Evolutionary conservation across 257 asterid genomes (phyloP), one percentile per base, ranked within the genome.

Genomic region (Echites panduratus): DNA sequence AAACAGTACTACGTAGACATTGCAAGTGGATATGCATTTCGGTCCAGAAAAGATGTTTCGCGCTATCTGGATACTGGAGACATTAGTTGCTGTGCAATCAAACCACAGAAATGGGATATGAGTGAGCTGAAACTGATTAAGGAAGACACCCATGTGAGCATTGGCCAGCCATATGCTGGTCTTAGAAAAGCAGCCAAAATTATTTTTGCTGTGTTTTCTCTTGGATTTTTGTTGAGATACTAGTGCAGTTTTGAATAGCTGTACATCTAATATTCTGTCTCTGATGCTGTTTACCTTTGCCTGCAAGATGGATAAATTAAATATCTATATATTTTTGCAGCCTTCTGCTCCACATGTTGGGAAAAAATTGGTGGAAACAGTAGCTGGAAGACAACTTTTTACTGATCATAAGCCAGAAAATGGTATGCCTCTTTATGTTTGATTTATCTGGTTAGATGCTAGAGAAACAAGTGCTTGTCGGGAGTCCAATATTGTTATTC

Each of bases 1-100:
- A 70, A 71, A 81, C 91, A 91, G 96, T 89, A 43, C 54, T 91
- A 85, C 81, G 79, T 76, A 2, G 97, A 91, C 76, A 90, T 90
- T n/a, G 71, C 66, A 57, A 85, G 85, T 54, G 93, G 93, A 66
- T 89, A 85, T 64, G 76, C 70, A 44, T 88, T 91, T 53, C 84
- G 82, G 64, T 89, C 97, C 61, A 89, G 86, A 79, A 70, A 38
- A 70, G 97, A 89, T 81, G 96, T 73, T 58, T 50, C 78, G 66
- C 89, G 97, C 68, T 91, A 79, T 80, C 77, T 89, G 77, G 72
- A 78, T 70, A 84, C 85, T 62, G 84, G 86, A 7, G 89, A 88
- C 67, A 88, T 88, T 53, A 0, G 66, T 56, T 58, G 48, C 57
- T 91, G 97, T 40, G 80, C 70, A 66, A 66, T 73, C 74, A 88